A percentile compares a stretch with the other conserved stretches of the same genome.
These are phyloP conservation scores for Aquilaria yunnanensis DNA, from an alignment of 345 rosid species.

Conservation along the genomic window DNA sequence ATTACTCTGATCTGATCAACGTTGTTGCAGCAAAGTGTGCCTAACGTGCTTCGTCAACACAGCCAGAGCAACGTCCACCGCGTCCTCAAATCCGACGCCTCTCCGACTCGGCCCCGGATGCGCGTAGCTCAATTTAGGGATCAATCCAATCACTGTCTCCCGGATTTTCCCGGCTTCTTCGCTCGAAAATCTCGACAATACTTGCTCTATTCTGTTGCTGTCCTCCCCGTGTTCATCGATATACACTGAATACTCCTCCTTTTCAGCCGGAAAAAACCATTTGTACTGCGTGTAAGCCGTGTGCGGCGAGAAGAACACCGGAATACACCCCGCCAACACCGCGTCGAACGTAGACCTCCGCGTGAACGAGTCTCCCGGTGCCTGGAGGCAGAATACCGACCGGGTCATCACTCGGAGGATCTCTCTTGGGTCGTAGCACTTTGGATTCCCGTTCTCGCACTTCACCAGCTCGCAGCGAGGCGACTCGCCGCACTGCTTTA, in stretches of 20 bases:
- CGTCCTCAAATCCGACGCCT: conserved; percentile 30
- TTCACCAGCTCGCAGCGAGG: conserved; percentile 29
- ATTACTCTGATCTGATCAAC: no score
- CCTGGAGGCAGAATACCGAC: conserved; percentile 49
- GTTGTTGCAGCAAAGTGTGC: background rate
- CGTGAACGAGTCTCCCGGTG: conserved; percentile 58
- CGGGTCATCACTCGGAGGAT: conserved; percentile 28
- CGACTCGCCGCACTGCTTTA: conserved; percentile 42
- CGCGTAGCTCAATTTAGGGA: conserved; percentile 41
- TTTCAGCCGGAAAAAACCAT: conserved; percentile 38
- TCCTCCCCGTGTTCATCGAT: conserved; percentile 13
- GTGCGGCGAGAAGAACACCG: conserved; percentile 59
- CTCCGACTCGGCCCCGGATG: conserved; percentile 38
- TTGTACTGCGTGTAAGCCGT: conserved; percentile 53
- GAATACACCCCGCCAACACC: conserved; percentile 46
- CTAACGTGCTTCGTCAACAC: conserved; percentile 20
- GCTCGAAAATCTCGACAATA: conserved; percentile 23
- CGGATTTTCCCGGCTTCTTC: conserved; percentile 29
- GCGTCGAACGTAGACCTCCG: conserved; percentile 51
- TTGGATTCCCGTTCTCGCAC: conserved; percentile 17
- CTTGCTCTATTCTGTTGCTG: conserved; percentile 26
- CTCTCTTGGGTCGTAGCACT: conserved; percentile 34
- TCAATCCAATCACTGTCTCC: conserved; percentile 25
- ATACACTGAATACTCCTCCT: conserved; percentile 34
- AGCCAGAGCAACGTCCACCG: conserved; percentile 39